Conservation (phyloP, 2,329 filamentous ascomycete species). For the Xylariaceae sp. region DNA sequence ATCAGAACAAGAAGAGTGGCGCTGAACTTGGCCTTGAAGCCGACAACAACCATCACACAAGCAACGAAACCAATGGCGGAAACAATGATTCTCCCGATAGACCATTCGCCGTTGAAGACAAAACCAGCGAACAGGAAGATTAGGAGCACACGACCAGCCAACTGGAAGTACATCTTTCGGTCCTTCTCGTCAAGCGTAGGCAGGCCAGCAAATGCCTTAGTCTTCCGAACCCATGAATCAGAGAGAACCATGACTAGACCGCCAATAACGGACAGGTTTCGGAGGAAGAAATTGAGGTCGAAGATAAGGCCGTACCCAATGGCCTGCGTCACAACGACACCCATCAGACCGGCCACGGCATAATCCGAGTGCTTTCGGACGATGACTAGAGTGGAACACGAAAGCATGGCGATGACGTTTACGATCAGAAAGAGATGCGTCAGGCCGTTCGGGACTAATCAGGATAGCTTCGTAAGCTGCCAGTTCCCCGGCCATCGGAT, state of each 20-base stretch:
- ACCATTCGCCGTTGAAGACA: slow-evolving; percentile 92
- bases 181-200: slow-evolving; percentile 97
- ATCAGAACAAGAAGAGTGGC: slow-evolving; percentile 93
- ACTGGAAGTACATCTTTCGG: slow-evolving; percentile 99
- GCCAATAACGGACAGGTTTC: slow-evolving; percentile 95
- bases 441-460: slow-evolving; percentile 74
- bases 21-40: slow-evolving; percentile 99
- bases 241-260: slow-evolving; percentile 97
- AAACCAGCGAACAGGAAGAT: slow-evolving; percentile 98
- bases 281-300: slow-evolving; percentile 99
- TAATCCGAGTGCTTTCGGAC: slow-evolving; percentile 88
- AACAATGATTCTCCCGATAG: slow-evolving; percentile 78
- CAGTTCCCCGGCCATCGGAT: not conserved
- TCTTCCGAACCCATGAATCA: slow-evolving; percentile 97
- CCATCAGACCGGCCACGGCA: slow-evolving; percentile 84
- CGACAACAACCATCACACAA: slow-evolving; percentile 97
- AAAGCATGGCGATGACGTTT: slow-evolving; percentile 85
- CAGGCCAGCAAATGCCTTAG: slow-evolving; percentile 90
- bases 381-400: slow-evolving; percentile 83
- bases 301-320: slow-evolving; percentile 97
- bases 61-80: slow-evolving; percentile 82
- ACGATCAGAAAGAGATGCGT: slow-evolving; percentile 88
- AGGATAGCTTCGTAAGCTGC: slow-evolving; percentile 23
- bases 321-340: slow-evolving; percentile 86
- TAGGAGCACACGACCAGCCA: slow-evolving; percentile 87